Evolutionary conservation across 2,329 filamentous ascomycete genomes (phyloP), one percentile per base, ranked within the genome.

Genomic region (Cadophora malorum): DNA sequence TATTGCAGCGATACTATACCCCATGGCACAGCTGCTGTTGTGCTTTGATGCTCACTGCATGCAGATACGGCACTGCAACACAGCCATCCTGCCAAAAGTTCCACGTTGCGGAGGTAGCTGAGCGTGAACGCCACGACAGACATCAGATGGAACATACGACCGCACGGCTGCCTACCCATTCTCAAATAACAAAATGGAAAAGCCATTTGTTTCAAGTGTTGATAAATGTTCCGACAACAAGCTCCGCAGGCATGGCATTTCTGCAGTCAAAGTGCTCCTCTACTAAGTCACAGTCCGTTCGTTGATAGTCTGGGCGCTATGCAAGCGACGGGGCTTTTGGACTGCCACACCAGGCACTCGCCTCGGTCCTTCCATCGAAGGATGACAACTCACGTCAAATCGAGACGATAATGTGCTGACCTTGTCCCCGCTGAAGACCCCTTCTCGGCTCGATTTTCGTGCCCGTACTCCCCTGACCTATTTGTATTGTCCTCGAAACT

Each of bases 41-140:
- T 59, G 55, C 33, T 41, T 21, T 38, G 55, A 23, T 58, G 55
- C 55, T 58, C 55, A 35, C 33, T 31, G 21, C 55, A 35, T 58
- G 19, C 4, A 58, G 55, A 23, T 58, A 35, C 31, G 33, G 55
- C 19, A 41, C 41, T 45, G 16, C 35, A 45, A 45, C 41, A 45
- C 31, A 38, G 14, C 55, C 19, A 23, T 38, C 55, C 55, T 38
- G 12, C 33, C 21, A 59, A 9, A 59, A 14, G 16, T 38, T 21
- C 33, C 55, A 25, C 33, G 55, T 38, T 59, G 12, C 12, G 4
- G 33, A 25, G 10, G n/a, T 31, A 38, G 55, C 35, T 41, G 55
- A 59, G 35, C 33, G 55, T n/a, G 9, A 59, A 41, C 31, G 55
- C 33, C 35, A 59, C 31, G 10, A 33, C 53, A 38, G 31, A 23